These are phyloP conservation scores for Bacterosira constricta DNA, from an alignment of 108 stramenopile genomes.

Conservation along the genomic window DNA sequence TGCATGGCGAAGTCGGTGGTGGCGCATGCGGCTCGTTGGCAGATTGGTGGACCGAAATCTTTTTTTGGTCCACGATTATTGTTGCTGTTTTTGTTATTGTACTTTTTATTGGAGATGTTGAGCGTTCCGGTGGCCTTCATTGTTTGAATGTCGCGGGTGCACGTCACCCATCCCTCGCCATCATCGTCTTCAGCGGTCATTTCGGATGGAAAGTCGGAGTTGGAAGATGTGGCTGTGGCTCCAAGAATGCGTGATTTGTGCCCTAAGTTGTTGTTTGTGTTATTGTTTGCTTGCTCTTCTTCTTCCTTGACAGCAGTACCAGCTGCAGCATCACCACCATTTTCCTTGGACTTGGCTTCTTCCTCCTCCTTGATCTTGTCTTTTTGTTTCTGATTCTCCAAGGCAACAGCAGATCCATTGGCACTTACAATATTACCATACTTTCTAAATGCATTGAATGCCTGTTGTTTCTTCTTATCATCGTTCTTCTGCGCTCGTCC, in stretches of 20 bases:
- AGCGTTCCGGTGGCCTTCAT: conserved; percentile 63
- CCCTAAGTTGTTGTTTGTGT: conserved; percentile 1
- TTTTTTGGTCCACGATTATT: conserved; percentile 2
- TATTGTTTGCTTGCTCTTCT: conserved; percentile 8
- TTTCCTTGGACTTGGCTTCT: conserved; percentile 6
- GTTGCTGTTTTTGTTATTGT: neutral
- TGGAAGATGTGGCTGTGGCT: conserved; percentile 26
- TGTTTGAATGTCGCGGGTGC: conserved; percentile 58
- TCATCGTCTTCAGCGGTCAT: conserved; percentile 83
- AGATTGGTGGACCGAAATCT: conserved; percentile 50
- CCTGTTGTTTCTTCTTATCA: conserved; percentile 32
- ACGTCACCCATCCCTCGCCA: conserved; percentile 91
- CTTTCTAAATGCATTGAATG: conserved; percentile 81
- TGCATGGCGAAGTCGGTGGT: conserved; percentile 99
- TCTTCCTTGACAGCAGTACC: neutral
- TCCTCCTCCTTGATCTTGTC: conserved; percentile 44
- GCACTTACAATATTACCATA: conserved; percentile 50
- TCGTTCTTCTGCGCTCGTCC: conserved; percentile 38
- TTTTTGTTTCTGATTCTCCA: conserved; percentile 36
- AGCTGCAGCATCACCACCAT: neutral
- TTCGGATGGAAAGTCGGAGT: conserved; percentile 50
- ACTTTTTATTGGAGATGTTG: conserved; percentile 21
- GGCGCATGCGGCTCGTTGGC: conserved; percentile 86
- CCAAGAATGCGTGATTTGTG: conserved; percentile 68
- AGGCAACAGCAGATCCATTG: conserved; percentile 45